phyloP scores from a whole-genome alignment of 2,329 filamentous ascomycete genomes.

The Ceratocystis albifundus region DNA sequence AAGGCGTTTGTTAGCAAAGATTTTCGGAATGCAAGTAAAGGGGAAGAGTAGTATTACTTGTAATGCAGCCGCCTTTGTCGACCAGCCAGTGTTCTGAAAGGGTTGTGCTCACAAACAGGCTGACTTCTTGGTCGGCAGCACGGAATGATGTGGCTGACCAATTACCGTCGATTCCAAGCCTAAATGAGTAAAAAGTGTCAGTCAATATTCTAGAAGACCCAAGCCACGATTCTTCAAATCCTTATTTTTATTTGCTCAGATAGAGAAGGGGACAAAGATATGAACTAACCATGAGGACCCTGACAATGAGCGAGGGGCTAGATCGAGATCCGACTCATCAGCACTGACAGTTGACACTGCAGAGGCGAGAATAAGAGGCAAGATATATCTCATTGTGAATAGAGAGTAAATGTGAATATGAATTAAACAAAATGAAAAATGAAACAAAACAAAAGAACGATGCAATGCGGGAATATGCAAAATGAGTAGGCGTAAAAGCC shows the following conservation, averaged over 20 bases:
- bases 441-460: constrained; percentile 1
- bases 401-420: not conserved
- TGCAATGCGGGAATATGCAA: constrained; percentile 1
- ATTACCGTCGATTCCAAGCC: constrained; percentile 54
- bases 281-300: constrained; percentile 21
- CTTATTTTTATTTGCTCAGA: too few relatives aligned
- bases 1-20: not conserved
- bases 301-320: constrained; percentile 15
- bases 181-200: constrained; percentile 26
- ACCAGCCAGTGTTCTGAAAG: constrained; percentile 62
- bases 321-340: not conserved
- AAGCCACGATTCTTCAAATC: not conserved
- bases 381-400: constrained; percentile 14
- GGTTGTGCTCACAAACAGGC: constrained; percentile 49
- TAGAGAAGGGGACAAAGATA: too few relatives aligned
- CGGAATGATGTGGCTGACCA: constrained; percentile 60
- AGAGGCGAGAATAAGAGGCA: constrained; percentile 8
- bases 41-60: constrained; percentile 33
- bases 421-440: not conserved
- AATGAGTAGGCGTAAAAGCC: not conserved
- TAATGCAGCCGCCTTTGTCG: constrained; percentile 44
- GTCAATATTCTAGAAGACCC: not conserved
- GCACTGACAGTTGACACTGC: constrained; percentile 7
- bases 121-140: constrained; percentile 37
- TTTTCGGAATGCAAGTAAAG: not conserved